Percentiles rank a stretch among this genome's conserved stretches.
Evolutionary conservation across 306 rosid species (phyloP).

Genomic region (Elaeagnus macrophylla): DNA sequence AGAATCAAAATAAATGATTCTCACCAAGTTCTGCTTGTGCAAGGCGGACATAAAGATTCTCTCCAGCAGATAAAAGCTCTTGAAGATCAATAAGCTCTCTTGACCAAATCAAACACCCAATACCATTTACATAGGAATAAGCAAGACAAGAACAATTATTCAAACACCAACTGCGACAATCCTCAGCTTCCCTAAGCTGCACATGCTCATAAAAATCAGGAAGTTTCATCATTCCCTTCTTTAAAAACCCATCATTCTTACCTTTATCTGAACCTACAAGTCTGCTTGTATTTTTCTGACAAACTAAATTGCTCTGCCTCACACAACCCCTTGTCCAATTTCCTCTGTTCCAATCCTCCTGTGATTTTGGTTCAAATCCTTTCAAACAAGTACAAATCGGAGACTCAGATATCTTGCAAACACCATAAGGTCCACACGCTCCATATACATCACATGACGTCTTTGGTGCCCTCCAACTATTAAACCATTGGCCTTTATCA

Average conservation of each 20-base stretch:
- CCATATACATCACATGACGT: slow-evolving; percentile 7
- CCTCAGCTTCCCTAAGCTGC: background rate
- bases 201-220: slow-evolving; percentile 15
- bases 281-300: slow-evolving; percentile 4
- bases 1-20: no score
- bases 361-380: slow-evolving; percentile 12
- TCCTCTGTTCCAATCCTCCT: slow-evolving; percentile 10
- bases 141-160: slow-evolving; percentile 29
- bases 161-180: slow-evolving; percentile 13
- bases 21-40: no score
- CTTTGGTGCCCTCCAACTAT: background rate
- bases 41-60: no score
- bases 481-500: background rate
- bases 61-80: slow-evolving; percentile 6
- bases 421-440: slow-evolving; percentile 12
- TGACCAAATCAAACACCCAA: slow-evolving; percentile 26
- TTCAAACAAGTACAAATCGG: slow-evolving; percentile 19
- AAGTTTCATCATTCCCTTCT: slow-evolving; percentile 1
- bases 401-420: slow-evolving; percentile 6
- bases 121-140: slow-evolving; percentile 10
- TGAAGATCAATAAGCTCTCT: slow-evolving; percentile 18
- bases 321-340: slow-evolving; percentile 15
- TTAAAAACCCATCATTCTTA: background rate
- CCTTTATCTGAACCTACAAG: background rate
- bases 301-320: slow-evolving; percentile 2